These are phyloP conservation scores for Colletotrichum scovillei DNA, from an alignment of 2,329 filamentous ascomycete species.

Conservation along the genomic window DNA sequence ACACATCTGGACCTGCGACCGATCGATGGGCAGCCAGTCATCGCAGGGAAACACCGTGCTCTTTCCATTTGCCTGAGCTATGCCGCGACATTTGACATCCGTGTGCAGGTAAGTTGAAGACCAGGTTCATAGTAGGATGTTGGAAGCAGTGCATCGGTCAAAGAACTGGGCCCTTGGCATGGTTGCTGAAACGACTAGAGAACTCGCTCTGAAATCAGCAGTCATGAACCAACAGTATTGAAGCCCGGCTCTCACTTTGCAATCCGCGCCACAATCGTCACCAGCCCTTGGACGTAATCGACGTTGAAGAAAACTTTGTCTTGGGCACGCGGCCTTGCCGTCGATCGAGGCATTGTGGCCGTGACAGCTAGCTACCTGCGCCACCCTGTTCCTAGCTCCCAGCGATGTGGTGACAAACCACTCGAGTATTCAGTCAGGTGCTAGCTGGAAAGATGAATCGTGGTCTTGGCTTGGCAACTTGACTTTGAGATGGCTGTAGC, in stretches of 20 bases:
- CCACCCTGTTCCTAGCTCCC: no score
- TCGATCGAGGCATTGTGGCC: background rate
- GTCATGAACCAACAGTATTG: background rate
- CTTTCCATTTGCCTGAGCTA: background rate
- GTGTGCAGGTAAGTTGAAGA: background rate
- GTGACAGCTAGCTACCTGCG: no score
- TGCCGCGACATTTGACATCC: background rate
- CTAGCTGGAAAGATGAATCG: background rate
- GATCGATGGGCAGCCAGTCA: background rate
- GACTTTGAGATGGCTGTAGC: background rate
- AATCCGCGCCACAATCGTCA: constrained; percentile 3
- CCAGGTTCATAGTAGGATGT: background rate
- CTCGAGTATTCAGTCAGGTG: background rate
- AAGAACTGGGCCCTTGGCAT: background rate
- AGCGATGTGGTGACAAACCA: background rate
- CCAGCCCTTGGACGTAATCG: background rate
- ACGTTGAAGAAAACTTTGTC: constrained; percentile 20
- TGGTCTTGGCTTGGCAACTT: background rate
- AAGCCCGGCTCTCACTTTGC: background rate
- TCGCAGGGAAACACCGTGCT: background rate
- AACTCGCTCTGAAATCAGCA: background rate
- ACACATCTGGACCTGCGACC: background rate
- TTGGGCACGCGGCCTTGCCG: background rate
- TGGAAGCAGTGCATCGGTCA: background rate
- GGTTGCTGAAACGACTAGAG: background rate